Evolutionary conservation across 352 stramenopile species (phyloP).

Genomic region (Paralagenidium karlingii): DNA sequence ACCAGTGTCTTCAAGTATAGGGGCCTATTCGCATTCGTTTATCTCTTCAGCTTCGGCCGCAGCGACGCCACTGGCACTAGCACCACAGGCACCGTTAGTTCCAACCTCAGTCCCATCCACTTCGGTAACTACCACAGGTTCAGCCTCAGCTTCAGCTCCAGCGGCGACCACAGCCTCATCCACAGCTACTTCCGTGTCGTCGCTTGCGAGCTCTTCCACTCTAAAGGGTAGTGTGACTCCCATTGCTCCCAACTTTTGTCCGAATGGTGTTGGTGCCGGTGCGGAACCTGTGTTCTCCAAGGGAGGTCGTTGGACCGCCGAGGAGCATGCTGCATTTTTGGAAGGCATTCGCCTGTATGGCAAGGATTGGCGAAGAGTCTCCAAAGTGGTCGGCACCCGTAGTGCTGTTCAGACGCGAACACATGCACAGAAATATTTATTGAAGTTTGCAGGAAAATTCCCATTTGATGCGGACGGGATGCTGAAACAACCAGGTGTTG

Average conservation of each 20-base stretch:
- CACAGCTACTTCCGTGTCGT: constrained; percentile 3
- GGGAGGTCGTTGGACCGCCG: constrained; percentile 77
- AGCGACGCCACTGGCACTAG: too few species aligned
- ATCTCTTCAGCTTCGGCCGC: too few species aligned
- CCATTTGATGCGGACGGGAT: constrained; percentile 42
- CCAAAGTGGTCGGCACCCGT: constrained; percentile 68
- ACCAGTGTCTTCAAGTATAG: too few species aligned
- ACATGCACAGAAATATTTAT: constrained; percentile 88
- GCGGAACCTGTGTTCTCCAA: constrained; percentile 17
- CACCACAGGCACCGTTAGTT: too few species aligned
- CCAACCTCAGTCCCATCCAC: too few species aligned
- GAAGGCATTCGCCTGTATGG: constrained; percentile 79
- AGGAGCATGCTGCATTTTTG: constrained; percentile 78
- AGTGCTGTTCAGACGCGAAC: constrained; percentile 83
- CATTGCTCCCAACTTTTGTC: not conserved
- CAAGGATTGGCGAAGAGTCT: constrained; percentile 78
- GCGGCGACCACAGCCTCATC: constrained; percentile 1
- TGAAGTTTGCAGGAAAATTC: constrained; percentile 80
- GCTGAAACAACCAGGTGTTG: too few species aligned
- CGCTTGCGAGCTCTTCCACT: constrained; percentile 2
- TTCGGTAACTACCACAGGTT: too few species aligned
- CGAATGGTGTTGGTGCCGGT: not conserved
- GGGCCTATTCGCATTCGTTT: too few species aligned
- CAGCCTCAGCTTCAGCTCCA: not conserved
- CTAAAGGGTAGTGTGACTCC: not conserved